A percentile compares a stretch with the other conserved stretches of the same genome.
phyloP scores from a whole-genome alignment of 805 yeast species.

The Hanseniaspora lindneri region DNA sequence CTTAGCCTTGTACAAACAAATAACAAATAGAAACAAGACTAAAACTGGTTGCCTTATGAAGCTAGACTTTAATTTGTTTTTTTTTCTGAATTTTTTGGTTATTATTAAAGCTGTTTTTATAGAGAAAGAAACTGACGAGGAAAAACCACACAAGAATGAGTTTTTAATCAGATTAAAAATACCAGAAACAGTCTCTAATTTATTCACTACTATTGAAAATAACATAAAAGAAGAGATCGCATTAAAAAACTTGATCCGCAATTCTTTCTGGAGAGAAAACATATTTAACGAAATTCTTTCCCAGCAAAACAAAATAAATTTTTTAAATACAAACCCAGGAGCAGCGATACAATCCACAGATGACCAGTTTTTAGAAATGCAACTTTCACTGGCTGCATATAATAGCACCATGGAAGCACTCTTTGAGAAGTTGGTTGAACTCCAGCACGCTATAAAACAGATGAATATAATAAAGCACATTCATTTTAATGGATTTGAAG shows the following conservation, averaged over 20 bases:
- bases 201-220: constrained; percentile 29
- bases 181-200: constrained; percentile 32
- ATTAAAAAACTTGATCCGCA: neutral
- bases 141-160: no score
- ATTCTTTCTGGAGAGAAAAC: constrained; percentile 25
- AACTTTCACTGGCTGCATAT: neutral
- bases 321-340: neutral
- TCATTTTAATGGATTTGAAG: constrained; percentile 55
- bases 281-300: constrained; percentile 20
- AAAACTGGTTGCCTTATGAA: no score
- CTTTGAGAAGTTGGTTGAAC: constrained; percentile 1
- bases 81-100: no score
- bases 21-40: no score
- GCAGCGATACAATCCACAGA: no score
- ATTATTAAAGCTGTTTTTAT: no score
- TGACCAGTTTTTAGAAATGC: no score
- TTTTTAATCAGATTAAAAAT: constrained; percentile 44
- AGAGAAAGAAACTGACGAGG: constrained; percentile 15
- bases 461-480: constrained; percentile 1
- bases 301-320: constrained; percentile 26
- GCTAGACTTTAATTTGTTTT: no score
- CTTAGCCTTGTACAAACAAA: no score
- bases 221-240: constrained; percentile 32
- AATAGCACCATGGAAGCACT: neutral
- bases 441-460: constrained; percentile 1